phyloP scores from a whole-genome alignment of 1,139 yeast genomes.

The Candida sojae region DNA sequence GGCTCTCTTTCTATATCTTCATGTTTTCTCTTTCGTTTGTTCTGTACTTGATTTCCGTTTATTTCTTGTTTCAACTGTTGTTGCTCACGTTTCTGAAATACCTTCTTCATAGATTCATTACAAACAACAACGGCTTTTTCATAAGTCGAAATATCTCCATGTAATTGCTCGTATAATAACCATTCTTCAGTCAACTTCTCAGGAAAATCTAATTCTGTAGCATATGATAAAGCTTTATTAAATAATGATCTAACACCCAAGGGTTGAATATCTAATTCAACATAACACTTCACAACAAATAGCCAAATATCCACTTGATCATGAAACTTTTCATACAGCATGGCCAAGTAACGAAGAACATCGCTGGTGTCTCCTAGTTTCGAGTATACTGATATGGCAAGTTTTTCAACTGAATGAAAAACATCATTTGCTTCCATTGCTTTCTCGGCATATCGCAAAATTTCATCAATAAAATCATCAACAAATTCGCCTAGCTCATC shows the following conservation, averaged over 20 bases:
- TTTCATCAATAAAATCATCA: conserved; percentile 14
- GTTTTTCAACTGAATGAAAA: conserved; percentile 45
- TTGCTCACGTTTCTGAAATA: neutral
- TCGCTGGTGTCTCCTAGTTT: conserved; percentile 21
- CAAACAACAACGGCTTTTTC: conserved; percentile 21
- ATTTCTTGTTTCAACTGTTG: neutral
- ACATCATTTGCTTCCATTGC: conserved; percentile 34
- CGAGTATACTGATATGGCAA: conserved; percentile 32
- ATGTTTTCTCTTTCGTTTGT: conserved; percentile 8
- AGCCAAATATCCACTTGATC: conserved; percentile 52
- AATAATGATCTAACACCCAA: conserved; percentile 26
- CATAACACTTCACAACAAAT: conserved; percentile 22
- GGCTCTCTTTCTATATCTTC: conserved; percentile 8
- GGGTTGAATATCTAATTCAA: conserved; percentile 32
- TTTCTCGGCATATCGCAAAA: conserved; percentile 15
- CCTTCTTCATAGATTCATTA: conserved; percentile 5
- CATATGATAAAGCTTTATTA: conserved; percentile 29
- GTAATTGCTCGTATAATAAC: conserved; percentile 36
- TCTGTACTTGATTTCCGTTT: neutral
- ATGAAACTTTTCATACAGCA: conserved; percentile 28
- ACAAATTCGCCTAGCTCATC: conserved; percentile 11
- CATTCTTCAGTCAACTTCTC: conserved; percentile 52
- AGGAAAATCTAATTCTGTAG: conserved; percentile 48
- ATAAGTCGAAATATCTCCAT: conserved; percentile 30
- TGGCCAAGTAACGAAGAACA: conserved; percentile 29